These are phyloP conservation scores for Falciphora oryzae DNA, from an alignment of 2,329 filamentous ascomycete genomes.

Conservation along the genomic window DNA sequence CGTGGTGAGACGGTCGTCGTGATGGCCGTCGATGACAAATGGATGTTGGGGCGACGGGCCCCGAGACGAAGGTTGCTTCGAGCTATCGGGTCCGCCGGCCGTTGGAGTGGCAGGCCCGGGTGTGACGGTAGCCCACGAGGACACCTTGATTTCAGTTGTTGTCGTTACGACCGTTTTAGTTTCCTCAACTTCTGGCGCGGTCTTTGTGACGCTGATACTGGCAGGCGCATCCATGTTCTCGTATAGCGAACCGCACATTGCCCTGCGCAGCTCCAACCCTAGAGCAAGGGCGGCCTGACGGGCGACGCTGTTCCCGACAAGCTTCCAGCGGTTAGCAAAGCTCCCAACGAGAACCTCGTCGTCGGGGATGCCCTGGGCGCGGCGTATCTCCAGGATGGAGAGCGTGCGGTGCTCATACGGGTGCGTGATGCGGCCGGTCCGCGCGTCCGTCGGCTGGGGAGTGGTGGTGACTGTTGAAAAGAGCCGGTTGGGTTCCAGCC, in stretches of 20 bases:
- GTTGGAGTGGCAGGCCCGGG: no score
- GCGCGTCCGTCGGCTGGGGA: constrained; percentile 44
- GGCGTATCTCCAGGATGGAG: constrained; percentile 59
- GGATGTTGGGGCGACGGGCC: background rate
- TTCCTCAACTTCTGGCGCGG: background rate
- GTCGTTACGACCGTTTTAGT: background rate
- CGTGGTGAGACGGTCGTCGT: background rate
- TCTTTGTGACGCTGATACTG: background rate
- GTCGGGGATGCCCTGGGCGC: constrained; percentile 66
- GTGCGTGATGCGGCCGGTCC: constrained; percentile 53
- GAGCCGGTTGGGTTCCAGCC: constrained; percentile 38
- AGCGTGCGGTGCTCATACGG: constrained; percentile 59
- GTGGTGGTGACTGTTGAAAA: constrained; percentile 60
- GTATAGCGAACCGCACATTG: constrained; percentile 37
- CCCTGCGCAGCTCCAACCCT: constrained; percentile 58
- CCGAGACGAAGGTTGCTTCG: background rate
- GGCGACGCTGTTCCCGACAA: constrained; percentile 74
- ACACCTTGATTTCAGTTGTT: background rate
- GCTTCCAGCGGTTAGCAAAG: constrained; percentile 50
- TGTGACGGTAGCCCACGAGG: background rate
- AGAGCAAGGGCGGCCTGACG: constrained; percentile 61
- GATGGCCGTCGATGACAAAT: no score
- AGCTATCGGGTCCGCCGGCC: no score
- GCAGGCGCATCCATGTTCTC: constrained; percentile 17
- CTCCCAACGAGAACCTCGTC: constrained; percentile 62